Evolutionary conservation across 192 early-diverging fungal genomes (phyloP).

Genomic region (Piromyces sp.): DNA sequence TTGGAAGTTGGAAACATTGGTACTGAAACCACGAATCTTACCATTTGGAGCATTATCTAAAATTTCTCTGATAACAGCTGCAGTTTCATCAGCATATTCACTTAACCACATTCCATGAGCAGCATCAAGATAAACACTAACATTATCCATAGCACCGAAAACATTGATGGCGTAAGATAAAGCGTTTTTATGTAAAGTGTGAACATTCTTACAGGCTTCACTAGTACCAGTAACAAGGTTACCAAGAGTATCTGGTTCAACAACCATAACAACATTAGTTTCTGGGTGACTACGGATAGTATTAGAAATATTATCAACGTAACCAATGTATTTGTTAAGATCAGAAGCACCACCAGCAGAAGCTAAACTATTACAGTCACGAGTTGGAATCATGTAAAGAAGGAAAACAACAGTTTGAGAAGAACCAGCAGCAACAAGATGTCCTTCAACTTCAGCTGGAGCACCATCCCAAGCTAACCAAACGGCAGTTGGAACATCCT

Average conservation of each 20-base stretch:
- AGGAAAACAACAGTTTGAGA: background rate
- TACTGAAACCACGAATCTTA: background rate
- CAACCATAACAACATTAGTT: background rate
- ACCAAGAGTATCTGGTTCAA: background rate
- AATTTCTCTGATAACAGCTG: background rate
- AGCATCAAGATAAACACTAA: slow-evolving; percentile 14
- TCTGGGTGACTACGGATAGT: background rate
- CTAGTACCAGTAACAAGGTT: background rate
- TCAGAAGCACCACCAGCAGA: background rate
- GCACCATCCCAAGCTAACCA: background rate
- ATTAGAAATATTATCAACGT: background rate
- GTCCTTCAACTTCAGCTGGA: background rate
- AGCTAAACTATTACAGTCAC: background rate
- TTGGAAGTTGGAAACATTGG: background rate
- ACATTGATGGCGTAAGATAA: background rate
- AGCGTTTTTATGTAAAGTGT: background rate
- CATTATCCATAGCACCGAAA: slow-evolving; percentile 1
- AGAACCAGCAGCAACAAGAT: background rate
- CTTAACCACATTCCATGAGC: slow-evolving; percentile 28
- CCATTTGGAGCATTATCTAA: background rate
- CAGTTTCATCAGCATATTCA: background rate
- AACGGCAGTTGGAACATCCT: background rate
- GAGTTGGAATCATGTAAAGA: background rate
- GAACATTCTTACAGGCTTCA: background rate
- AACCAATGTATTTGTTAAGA: background rate